Evolutionary conservation across 495 filamentous ascomycete genomes (phyloP).

Genomic region (Usnea hakonensis): DNA sequence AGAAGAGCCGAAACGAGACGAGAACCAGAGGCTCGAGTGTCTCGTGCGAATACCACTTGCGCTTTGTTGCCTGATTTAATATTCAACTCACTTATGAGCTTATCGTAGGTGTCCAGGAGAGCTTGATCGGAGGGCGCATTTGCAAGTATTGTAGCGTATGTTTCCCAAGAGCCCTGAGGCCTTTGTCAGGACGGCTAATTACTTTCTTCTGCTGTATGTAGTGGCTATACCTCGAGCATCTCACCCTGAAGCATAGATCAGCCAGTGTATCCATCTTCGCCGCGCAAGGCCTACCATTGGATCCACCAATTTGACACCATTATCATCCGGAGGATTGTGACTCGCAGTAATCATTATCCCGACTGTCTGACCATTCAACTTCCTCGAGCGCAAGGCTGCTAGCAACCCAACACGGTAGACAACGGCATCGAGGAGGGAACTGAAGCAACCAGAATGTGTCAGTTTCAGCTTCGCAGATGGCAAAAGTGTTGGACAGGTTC

Average conservation of each 20-base stretch:
- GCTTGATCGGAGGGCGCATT: constrained; percentile 69
- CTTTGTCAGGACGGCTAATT: constrained; percentile 2
- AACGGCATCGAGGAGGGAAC: constrained; percentile 68
- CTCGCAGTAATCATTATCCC: constrained; percentile 98
- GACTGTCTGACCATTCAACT: constrained; percentile 80
- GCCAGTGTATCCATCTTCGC: background rate
- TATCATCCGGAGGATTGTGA: constrained; percentile 94
- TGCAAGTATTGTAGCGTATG: constrained; percentile 74
- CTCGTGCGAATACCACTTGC: constrained; percentile 80
- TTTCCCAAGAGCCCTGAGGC: constrained; percentile 72
- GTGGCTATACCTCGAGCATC: constrained; percentile 70
- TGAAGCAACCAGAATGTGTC: constrained; percentile 16
- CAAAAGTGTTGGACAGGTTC: background rate
- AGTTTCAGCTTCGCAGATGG: background rate
- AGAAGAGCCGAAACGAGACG: constrained; percentile 68
- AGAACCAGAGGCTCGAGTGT: constrained; percentile 87
- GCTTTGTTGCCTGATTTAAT: constrained; percentile 63
- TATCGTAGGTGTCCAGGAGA: constrained; percentile 65
- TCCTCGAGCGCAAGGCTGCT: constrained; percentile 82
- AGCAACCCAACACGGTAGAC: constrained; percentile 86
- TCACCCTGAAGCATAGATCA: constrained; percentile 53
- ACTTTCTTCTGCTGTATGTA: background rate
- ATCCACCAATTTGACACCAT: constrained; percentile 97
- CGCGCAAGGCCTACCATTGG: constrained; percentile 57
- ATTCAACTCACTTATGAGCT: constrained; percentile 62